Evolutionary conservation across 2,329 filamentous ascomycete genomes (phyloP), one percentile per base, ranked within the genome.

Genomic region (Clonostachys rhizophaga): DNA sequence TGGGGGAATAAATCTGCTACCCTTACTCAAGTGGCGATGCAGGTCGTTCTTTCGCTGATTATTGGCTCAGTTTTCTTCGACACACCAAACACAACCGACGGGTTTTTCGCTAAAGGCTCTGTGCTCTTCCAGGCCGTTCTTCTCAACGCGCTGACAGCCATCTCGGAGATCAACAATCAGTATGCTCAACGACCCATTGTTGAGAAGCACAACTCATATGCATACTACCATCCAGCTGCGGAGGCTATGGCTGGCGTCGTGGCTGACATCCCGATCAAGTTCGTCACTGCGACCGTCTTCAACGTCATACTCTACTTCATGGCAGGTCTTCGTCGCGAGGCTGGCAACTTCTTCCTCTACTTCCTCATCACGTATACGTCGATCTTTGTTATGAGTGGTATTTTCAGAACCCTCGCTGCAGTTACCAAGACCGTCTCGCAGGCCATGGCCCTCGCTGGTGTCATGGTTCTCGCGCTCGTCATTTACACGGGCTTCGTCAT

Each of bases 301-400:
- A 79, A 83, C 53, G 48, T 81, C 4, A 67, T 70, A 5, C 58
- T 49, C 13, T 49, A 49, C 44, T 49, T 49, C 40, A 46, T 49
- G 44, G 39, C 40, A 11, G 47, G 44, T 24, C 47, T 49, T n/a
- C 44, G 36, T 11, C 33, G 44, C 34, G 41, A 43, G 17, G 35
- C 47, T n/a, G 44, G 47, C 16, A 12, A 33, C 8, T 49, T 49
- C 41, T 49, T 49, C 44, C 45, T 49, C 40, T 95, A 89, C 76
- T 66, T 90, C 48, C 71, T 96, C 44, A 79, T 91, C 59, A 86
- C 83, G 3, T 89, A 92, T 67, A 62, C 78, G 49, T 83, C 82
- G 1, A 88, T 87, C 1, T 55, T 95, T 57, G 76, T 80, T 52
- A 94, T 94, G 44, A 42, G 34, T 6, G 41, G 30, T 20, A 30